These are phyloP conservation scores for Alternaria sp. DNA, from an alignment of 2,329 filamentous ascomycete species.

Conservation along the genomic window DNA sequence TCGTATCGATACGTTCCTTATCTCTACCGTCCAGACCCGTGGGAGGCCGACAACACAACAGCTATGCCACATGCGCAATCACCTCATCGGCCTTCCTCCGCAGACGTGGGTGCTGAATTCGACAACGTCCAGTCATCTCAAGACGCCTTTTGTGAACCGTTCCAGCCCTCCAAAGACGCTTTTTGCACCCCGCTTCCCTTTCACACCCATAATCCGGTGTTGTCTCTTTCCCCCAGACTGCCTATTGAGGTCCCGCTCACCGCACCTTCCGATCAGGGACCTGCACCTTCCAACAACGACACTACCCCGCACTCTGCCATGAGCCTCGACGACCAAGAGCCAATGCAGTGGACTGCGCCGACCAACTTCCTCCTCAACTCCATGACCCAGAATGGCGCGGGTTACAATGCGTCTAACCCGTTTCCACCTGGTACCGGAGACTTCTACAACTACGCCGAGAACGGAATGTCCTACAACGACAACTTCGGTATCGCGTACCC, in stretches of 20 bases:
- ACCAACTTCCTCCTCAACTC: constrained; percentile 16
- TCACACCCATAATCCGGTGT: constrained; percentile 18
- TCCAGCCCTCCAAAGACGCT: constrained; percentile 20
- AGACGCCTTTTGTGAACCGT: constrained; percentile 22
- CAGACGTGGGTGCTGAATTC: constrained; percentile 26
- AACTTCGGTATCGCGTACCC: constrained; percentile 32
- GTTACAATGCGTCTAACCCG: constrained; percentile 16
- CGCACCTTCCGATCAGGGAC: constrained; percentile 18
- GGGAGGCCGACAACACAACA: constrained; percentile 34
- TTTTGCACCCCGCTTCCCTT: constrained; percentile 27
- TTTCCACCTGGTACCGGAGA: constrained; percentile 13
- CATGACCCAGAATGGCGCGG: constrained; percentile 15
- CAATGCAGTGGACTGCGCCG: constrained; percentile 31
- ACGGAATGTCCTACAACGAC: constrained; percentile 28
- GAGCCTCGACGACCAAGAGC: constrained; percentile 19
- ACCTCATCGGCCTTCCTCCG: constrained; percentile 29
- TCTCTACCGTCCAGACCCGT: constrained; percentile 18
- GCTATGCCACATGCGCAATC: constrained; percentile 41
- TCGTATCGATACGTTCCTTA: constrained; percentile 24
- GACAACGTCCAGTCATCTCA: constrained; percentile 22
- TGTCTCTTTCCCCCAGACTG: constrained; percentile 17
- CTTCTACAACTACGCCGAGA: constrained; percentile 25
- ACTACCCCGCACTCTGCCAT: constrained; percentile 14
- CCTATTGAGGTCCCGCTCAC: constrained; percentile 18
- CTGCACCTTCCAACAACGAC: constrained; percentile 8